Conservation (phyloP, 768 basidiomycete species). For the Suillus weaverae region DNA sequence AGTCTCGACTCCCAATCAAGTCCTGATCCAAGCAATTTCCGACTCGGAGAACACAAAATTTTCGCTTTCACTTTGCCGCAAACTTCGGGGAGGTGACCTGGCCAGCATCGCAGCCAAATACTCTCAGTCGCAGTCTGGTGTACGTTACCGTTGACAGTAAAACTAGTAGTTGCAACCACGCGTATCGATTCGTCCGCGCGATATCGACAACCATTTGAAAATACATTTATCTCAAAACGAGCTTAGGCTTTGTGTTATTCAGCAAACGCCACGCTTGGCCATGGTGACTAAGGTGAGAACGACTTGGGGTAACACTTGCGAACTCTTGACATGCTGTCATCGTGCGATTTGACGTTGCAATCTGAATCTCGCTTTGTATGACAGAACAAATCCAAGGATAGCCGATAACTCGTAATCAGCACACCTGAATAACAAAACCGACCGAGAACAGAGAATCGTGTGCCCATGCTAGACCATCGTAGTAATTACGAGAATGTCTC, state of each 20-base stretch:
- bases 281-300: conserved; percentile 2
- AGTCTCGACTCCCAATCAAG: not conserved
- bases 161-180: not conserved
- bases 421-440: not conserved
- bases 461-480: not conserved
- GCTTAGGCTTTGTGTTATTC: too few species aligned
- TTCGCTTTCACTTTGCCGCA: not conserved
- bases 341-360: conserved; percentile 2
- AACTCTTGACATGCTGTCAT: conserved; percentile 1
- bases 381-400: not conserved
- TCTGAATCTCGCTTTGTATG: not conserved
- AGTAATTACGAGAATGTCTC: not conserved
- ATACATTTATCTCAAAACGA: not conserved
- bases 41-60: not conserved
- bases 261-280: not conserved
- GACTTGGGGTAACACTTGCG: not conserved
- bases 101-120: not conserved
- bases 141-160: not conserved
- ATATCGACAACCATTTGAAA: not conserved
- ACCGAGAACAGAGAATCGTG: not conserved
- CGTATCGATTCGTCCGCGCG: not conserved
- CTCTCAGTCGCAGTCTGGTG: not conserved
- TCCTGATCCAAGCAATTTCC: not conserved
- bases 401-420: not conserved
- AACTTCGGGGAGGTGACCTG: not conserved